A percentile compares a stretch with the other conserved stretches of the same genome.
Conservation (phyloP, 2,329 filamentous ascomycete genomes). For the Cyanodermella asteris region DNA sequence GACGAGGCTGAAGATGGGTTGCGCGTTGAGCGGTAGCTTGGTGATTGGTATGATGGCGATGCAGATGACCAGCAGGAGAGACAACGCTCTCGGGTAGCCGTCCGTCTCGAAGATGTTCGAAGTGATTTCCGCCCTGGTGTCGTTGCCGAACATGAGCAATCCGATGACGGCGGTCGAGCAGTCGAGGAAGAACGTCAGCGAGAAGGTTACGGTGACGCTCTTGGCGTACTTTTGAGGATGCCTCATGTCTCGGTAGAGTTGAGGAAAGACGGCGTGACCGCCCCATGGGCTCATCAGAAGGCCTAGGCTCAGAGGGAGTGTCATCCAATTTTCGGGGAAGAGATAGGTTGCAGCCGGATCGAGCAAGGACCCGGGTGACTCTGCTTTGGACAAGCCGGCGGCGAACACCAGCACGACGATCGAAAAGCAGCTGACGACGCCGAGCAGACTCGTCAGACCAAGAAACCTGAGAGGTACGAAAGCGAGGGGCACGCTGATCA, state of each 20-base stretch:
- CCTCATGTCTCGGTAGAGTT: conserved; percentile 57
- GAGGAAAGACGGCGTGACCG: conserved; percentile 59
- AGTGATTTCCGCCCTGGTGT: conserved; percentile 72
- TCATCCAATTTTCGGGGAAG: conserved; percentile 69
- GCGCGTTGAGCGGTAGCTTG: conserved; percentile 77
- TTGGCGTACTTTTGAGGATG: conserved; percentile 62
- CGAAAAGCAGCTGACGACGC: conserved; percentile 80
- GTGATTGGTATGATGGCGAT: conserved; percentile 86
- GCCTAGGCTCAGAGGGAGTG: conserved; percentile 70
- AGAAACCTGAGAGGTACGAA: conserved; percentile 66
- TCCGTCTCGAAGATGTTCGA: conserved; percentile 60
- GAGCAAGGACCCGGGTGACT: conserved; percentile 60
- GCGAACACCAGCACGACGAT: conserved; percentile 66
- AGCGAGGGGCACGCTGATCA: conserved; percentile 59
- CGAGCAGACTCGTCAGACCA: conserved; percentile 77
- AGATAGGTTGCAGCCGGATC: conserved; percentile 61
- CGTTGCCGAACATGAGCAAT: conserved; percentile 83
- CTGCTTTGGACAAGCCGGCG: conserved; percentile 67
- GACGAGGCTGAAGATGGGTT: conserved; percentile 66
- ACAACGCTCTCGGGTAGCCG: conserved; percentile 52
- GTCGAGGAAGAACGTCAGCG: conserved; percentile 69
- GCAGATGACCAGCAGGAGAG: conserved; percentile 62
- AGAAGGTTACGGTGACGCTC: conserved; percentile 60
- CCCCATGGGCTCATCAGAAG: conserved; percentile 69
- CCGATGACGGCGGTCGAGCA: conserved; percentile 62